Evolutionary conservation across 129 eudicot species (phyloP).

Genomic region (Kitagawia praeruptora): DNA sequence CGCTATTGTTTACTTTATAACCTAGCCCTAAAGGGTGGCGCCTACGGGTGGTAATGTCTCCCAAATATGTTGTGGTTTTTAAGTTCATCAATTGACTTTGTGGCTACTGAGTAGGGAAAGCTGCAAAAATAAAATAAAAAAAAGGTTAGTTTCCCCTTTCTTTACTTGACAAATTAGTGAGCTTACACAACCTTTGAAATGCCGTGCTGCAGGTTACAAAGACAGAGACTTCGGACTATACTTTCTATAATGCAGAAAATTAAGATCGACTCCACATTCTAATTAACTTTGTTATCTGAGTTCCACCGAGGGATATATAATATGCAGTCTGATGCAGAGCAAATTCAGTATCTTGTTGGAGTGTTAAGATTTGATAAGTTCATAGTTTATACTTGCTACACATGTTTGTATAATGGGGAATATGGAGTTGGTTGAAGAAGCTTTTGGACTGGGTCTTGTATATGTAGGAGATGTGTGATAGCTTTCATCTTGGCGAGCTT

Average conservation of each 20-base stretch:
- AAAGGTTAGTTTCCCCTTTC: background rate
- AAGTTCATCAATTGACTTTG: background rate
- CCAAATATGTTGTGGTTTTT: background rate
- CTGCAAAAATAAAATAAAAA: background rate
- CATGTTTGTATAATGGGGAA: background rate
- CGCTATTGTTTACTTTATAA: background rate
- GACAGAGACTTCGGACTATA: conserved; percentile 69
- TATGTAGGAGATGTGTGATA: background rate
- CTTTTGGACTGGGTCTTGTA: background rate
- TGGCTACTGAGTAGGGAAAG: background rate
- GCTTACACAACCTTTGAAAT: background rate
- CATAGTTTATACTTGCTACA: background rate
- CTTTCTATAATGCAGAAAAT: conserved; percentile 61
- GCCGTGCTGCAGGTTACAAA: conserved; percentile 57
- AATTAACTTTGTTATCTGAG: background rate
- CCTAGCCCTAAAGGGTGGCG: background rate
- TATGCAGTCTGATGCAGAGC: background rate
- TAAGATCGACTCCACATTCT: background rate
- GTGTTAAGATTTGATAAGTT: background rate
- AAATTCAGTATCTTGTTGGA: background rate
- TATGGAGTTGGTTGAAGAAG: background rate
- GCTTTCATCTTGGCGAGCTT: background rate
- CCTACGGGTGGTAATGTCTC: background rate
- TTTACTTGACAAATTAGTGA: background rate
- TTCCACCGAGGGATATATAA: background rate